Evolutionary conservation across 768 basidiomycete species (phyloP).

Genomic region (Pulveroboletus sp.): DNA sequence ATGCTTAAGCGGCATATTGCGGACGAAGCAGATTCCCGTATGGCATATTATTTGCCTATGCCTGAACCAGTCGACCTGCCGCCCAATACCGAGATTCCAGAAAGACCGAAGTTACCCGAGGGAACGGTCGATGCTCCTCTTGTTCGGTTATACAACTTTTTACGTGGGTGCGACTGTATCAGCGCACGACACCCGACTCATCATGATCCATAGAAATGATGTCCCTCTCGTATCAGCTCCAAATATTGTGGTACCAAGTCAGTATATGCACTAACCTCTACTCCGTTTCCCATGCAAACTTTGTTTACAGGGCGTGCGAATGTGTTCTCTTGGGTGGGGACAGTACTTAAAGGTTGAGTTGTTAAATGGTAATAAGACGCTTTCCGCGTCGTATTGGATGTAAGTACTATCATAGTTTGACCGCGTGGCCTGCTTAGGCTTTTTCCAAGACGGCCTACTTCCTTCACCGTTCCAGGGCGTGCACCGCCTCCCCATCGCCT

Average conservation of each 20-base stretch:
- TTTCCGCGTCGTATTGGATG: conserved; percentile 89
- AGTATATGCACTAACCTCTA: conserved; percentile 1
- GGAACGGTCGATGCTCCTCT: conserved; percentile 79
- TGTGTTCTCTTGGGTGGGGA: conserved; percentile 86
- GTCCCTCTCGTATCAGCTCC: conserved; percentile 89
- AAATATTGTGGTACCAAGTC: conserved; percentile 80
- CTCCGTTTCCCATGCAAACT: not conserved
- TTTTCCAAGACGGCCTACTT: conserved; percentile 37
- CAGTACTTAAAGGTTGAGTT: conserved; percentile 73
- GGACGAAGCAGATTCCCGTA: conserved; percentile 68
- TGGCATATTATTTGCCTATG: conserved; percentile 59
- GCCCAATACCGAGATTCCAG: conserved; percentile 40
- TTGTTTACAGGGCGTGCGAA: conserved; percentile 54
- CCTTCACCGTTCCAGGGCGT: conserved; percentile 28
- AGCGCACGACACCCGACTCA: not conserved
- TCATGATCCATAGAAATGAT: conserved; percentile 64
- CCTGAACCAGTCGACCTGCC: conserved; percentile 41
- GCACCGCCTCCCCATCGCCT: conserved; percentile 28
- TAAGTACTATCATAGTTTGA: conserved; percentile 35
- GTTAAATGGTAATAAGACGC: conserved; percentile 60
- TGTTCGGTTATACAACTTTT: conserved; percentile 80
- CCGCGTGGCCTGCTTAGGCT: not conserved
- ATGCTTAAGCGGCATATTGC: conserved; percentile 64
- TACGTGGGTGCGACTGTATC: conserved; percentile 56
- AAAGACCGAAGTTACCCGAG: conserved; percentile 49